Base-by-base conservation (phyloP, 805 yeast species). In the Suhomyces xylopsoci region DNA sequence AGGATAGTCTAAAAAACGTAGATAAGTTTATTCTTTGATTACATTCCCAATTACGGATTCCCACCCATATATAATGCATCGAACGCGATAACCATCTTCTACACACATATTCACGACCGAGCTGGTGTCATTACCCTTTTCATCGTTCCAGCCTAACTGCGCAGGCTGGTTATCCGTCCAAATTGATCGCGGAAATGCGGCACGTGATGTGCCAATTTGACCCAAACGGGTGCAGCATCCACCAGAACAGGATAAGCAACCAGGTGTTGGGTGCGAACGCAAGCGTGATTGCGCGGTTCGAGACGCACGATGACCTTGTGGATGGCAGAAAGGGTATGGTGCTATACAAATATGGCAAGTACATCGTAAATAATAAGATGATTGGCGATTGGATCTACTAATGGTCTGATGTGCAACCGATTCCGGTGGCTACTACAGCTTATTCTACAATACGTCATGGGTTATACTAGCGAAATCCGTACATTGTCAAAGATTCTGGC, bases 111-210 rank as follows among this genome's bases (percentile, higher is more conserved):
- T 17, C 22, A 38, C 14, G 14, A 17, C 17, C 7, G 24, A 34
- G 49, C 49, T 47, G 49, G 49, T 41, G 43, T 32, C 34, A 36
- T 32, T 47, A 28, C 49, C 49, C 30, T n/a, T 47, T 47, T 36
- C 49, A 47, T 34, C 43, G 14, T 15, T 36, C 42, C 42, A 38
- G 42, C 42, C 20, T 17, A 19, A 17, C 14, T 38, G 22, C 42
- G 42, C n/a, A 19, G 24, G 42, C 42, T 38, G 42, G 42, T 38
- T 38, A 38, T 38, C 42, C 7, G 42, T 17, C 24, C 42, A 5
- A 10, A 38, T 38, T 38, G 24, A 17, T 38, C 20, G 22, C 42
- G 24, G 9, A 7, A 19, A 10, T 17, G 14, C 9, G 14, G 42
- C 42, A 38, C 42, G 42, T 38, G 42, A 38, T 22, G 24, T 17